Evolutionary conservation across 2,329 filamentous ascomycete genomes (phyloP).

Genomic region (Tolypocladium pustulatum): DNA sequence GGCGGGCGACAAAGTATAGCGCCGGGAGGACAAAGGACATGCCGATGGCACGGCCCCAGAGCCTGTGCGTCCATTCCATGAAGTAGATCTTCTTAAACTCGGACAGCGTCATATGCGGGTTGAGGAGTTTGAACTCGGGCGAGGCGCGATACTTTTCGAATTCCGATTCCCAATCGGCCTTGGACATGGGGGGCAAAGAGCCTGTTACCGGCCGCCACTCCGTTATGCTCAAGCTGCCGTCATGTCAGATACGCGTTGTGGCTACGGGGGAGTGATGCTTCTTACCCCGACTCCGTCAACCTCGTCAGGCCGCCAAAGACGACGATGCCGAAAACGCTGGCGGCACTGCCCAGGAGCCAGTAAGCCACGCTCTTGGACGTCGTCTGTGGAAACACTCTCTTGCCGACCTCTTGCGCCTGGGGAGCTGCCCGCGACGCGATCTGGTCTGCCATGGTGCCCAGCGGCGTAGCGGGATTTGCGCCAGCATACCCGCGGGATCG

Average conservation of each 20-base stretch:
- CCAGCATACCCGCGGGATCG: conserved; percentile 28
- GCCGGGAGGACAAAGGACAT: conserved; percentile 83
- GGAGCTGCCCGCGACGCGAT: conserved; percentile 8
- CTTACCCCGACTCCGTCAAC: conserved; percentile 89
- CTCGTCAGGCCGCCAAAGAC: conserved; percentile 89
- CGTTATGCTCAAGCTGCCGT: conserved; percentile 77
- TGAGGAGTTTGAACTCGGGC: conserved; percentile 85
- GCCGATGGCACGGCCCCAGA: conserved; percentile 90
- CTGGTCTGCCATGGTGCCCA: conserved; percentile 15
- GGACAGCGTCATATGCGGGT: conserved; percentile 81
- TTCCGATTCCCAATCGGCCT: conserved; percentile 80
- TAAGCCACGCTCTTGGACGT: conserved; percentile 73
- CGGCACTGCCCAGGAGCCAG: conserved; percentile 86
- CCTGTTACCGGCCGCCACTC: conserved; percentile 98
- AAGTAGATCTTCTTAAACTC: conserved; percentile 99
- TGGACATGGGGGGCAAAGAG: conserved; percentile 70
- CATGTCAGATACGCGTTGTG: neutral
- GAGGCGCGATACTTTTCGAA: conserved; percentile 88
- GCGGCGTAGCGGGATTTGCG: conserved; percentile 17
- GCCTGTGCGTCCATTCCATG: conserved; percentile 95
- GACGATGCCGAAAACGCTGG: conserved; percentile 93
- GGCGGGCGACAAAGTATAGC: conserved; percentile 74
- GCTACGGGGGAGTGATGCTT: neutral
- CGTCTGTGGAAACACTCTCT: conserved; percentile 43
- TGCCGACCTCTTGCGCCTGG: conserved; percentile 13